Evolutionary conservation across 345 rosid species (phyloP).

Genomic region (Reutealis trisperma): DNA sequence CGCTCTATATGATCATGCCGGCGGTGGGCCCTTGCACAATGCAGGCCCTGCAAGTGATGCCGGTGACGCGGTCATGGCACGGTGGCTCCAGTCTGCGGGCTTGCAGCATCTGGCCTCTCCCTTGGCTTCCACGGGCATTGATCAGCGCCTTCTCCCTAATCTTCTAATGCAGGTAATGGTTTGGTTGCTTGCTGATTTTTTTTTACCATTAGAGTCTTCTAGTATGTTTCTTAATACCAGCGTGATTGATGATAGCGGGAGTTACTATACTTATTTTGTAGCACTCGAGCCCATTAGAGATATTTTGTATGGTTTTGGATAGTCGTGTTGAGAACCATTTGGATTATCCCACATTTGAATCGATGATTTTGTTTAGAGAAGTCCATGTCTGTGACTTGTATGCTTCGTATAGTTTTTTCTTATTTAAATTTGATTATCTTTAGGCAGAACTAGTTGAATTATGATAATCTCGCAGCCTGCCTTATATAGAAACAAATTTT

Average conservation of each 20-base stretch:
- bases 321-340: not conserved
- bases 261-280: too few species aligned
- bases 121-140: conserved; percentile 68
- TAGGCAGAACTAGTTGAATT: not conserved
- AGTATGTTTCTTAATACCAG: not conserved
- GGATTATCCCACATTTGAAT: not conserved
- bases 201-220: not conserved
- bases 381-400: not conserved
- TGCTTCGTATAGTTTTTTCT: not conserved
- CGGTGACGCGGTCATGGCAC: conserved; percentile 96
- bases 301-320: not conserved
- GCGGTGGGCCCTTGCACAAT: conserved; percentile 58
- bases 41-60: conserved; percentile 70
- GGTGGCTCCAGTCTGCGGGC: conserved; percentile 99
- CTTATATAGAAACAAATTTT: not conserved
- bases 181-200: not conserved
- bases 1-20: conserved; percentile 66
- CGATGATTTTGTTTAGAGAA: not conserved
- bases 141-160: conserved; percentile 88
- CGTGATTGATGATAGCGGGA: not conserved
- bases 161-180: conserved; percentile 77
- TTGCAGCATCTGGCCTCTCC: conserved; percentile 99
- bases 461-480: not conserved
- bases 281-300: not conserved
- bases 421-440: not conserved